Evolutionary conservation across 78 protist species (phyloP), one percentile per base, ranked within the genome.

Genomic region (Dictyostelium discoideum): DNA sequence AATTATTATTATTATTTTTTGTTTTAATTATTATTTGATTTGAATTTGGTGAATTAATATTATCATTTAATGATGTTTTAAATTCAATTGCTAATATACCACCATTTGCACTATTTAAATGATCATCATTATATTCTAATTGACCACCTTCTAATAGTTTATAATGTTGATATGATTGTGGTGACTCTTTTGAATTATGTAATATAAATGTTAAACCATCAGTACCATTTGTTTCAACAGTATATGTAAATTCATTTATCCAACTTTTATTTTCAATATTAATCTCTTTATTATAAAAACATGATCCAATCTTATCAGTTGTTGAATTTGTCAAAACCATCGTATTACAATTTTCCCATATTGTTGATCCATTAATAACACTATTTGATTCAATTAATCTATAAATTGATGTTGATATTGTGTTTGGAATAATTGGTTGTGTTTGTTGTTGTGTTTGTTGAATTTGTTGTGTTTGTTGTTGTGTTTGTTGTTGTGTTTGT

Each of bases 51-150:
- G 16, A 5, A 11, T 73, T 11, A 11, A 73, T 73, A 32, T 73
- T 16, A 14, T 73, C 79, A 32, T 18, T 73, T 73, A 73, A 13
- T 9, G 16, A 24, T 26, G 79, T 73, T 13, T 73, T 29, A 73
- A 73, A 73, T 32, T 73, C 79, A 1, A 73, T 32, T 29, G 79
- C 79, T 14, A 73, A 73, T 10, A 73, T 32, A 32, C 79, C 79
- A 73, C 16, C 24, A 22, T 18, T 40, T 40, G 57, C 65, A 26
- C 46, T 32, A 3, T 13, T 42, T 29, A 39, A 18, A 54, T 54
- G n/a, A 13, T 39, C 82, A 39, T 76, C 82, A 42, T 42, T 78
- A 18, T 78, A 78, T n/a, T 40, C 84, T 10, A 78, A 78, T 78
- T 40, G 57, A 40, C 79, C 79, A 73, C 79, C 79, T 14, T 73